Percentiles rank a stretch among this genome's conserved stretches.
Conservation (phyloP, 2,329 filamentous ascomycete species). For the Conoideocrella luteorostrata region DNA sequence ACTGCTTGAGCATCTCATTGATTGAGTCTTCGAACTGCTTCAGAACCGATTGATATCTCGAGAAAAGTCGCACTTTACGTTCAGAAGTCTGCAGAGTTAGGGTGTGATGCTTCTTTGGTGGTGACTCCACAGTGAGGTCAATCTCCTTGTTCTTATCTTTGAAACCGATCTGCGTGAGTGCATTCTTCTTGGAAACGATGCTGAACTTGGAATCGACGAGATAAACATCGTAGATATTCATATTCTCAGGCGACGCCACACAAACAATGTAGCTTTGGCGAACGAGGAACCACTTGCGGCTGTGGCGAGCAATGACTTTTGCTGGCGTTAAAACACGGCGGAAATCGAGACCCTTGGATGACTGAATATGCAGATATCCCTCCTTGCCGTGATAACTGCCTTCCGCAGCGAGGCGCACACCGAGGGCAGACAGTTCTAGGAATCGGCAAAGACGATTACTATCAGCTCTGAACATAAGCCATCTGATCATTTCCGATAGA, state of each 20-base stretch:
- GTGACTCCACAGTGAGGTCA: slow-evolving; percentile 32
- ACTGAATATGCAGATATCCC: slow-evolving; percentile 87
- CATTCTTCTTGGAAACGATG: slow-evolving; percentile 66
- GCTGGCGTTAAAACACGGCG: slow-evolving; percentile 71
- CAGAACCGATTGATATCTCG: slow-evolving; percentile 82
- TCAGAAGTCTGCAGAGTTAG: slow-evolving; percentile 87
- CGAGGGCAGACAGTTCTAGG: slow-evolving; percentile 86
- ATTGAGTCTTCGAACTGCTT: slow-evolving; percentile 94
- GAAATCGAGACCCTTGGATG: slow-evolving; percentile 81
- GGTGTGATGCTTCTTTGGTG: slow-evolving; percentile 64
- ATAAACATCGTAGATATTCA: slow-evolving; percentile 98
- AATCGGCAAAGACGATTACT: slow-evolving; percentile 96
- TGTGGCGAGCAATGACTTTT: slow-evolving; percentile 75
- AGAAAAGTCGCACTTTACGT: slow-evolving; percentile 83
- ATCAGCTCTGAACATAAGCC: slow-evolving; percentile 93
- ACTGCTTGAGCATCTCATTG: slow-evolving; percentile 73
- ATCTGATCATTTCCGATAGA: slow-evolving; percentile 87
- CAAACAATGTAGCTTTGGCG: slow-evolving; percentile 96
- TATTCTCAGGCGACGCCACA: slow-evolving; percentile 96
- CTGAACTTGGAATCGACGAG: slow-evolving; percentile 87
- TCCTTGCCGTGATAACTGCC: slow-evolving; percentile 98
- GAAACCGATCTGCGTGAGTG: slow-evolving; percentile 45
- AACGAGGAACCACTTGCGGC: slow-evolving; percentile 96
- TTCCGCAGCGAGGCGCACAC: slow-evolving; percentile 88
- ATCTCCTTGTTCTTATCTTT: slow-evolving; percentile 52